Base-by-base conservation (phyloP, 352 stramenopile genomes). In the Phytophthora aleatoria region DNA sequence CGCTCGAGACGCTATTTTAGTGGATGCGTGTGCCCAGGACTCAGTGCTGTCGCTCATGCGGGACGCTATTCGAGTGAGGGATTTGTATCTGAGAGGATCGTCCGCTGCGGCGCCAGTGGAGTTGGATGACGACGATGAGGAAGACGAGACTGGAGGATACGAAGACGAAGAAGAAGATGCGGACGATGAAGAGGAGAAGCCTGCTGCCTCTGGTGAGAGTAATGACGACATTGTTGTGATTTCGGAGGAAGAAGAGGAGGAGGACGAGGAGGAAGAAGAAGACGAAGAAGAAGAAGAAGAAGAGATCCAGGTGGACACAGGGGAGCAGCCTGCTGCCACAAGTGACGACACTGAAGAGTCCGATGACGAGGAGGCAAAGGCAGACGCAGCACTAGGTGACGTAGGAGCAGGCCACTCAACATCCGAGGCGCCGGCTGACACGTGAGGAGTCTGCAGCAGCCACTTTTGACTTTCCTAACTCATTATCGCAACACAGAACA, bases 1-100 rank as follows among this genome's bases (percentile, higher is more conserved):
- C 8, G 76, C 76, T 4, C 80, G 83, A 31, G 83, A 91, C 44
- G 78, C 71, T 0, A 85, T 91, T 30, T 57, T 91, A 6, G 57
- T 91, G 8, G 83, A 88, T 44, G 83, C 83, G 0, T 91, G 80
- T 55, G 70, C 72, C 4, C 72, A 89, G 9, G 78, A 88, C 16
- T 71, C 75, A 16, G 79, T 89, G 26, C 61, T 91, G 33, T 76
- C 64, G 15, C 54, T 89, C 3, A 71, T 91, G 64, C 67, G 75
- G 3, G 80, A 91, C 8, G 77, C 83, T n/a, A 79, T 88, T 48
- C 67, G 71, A 27, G 61, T 85, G 48, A 71, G 67, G 13, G 66
- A 83, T 52, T 52, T 85, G 47, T 85, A 84, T 36, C 11, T 71
- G 59, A 73, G 69, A 42, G 83, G 83, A 5, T 85, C 82, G 3